phyloP scores from a whole-genome alignment of 2,329 filamentous ascomycete genomes.

The Xylariaceae sp. region DNA sequence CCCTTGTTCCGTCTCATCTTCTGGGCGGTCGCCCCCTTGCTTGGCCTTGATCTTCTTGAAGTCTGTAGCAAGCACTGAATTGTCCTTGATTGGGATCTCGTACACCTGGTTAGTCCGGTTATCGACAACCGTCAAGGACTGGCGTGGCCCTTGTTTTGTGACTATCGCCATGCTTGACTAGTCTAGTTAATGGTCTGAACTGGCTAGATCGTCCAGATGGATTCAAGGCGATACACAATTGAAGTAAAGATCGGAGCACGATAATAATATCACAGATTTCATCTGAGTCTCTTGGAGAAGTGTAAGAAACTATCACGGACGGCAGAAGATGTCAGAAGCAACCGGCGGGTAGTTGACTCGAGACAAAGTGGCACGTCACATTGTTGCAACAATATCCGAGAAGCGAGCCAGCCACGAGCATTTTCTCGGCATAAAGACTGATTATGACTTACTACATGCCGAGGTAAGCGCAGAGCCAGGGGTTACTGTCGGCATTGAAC shows the following conservation, averaged over 20 bases:
- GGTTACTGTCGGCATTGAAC: too few relatives aligned
- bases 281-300: too few relatives aligned
- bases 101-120: slow-evolving; percentile 45
- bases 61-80: slow-evolving; percentile 45
- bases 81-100: slow-evolving; percentile 44
- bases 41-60: slow-evolving; percentile 45
- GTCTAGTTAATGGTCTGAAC: too few relatives aligned
- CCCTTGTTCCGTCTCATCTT: slow-evolving; percentile 44
- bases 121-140: slow-evolving; percentile 40
- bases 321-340: slow-evolving; percentile 13
- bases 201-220: too few relatives aligned
- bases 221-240: too few relatives aligned
- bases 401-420: slow-evolving; percentile 5
- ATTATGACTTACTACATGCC: not conserved
- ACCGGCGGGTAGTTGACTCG: not conserved
- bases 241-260: too few relatives aligned
- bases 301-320: slow-evolving; percentile 1
- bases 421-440: not conserved
- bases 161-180: slow-evolving; percentile 26
- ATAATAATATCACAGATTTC: not conserved
- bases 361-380: slow-evolving; percentile 1
- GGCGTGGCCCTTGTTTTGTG: slow-evolving; percentile 24
- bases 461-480: too few relatives aligned
- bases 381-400: slow-evolving; percentile 1
- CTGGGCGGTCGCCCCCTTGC: slow-evolving; percentile 32